Base-by-base conservation (phyloP, 176 grass and related monocot species). In the Neostapfia colusana region DNA sequence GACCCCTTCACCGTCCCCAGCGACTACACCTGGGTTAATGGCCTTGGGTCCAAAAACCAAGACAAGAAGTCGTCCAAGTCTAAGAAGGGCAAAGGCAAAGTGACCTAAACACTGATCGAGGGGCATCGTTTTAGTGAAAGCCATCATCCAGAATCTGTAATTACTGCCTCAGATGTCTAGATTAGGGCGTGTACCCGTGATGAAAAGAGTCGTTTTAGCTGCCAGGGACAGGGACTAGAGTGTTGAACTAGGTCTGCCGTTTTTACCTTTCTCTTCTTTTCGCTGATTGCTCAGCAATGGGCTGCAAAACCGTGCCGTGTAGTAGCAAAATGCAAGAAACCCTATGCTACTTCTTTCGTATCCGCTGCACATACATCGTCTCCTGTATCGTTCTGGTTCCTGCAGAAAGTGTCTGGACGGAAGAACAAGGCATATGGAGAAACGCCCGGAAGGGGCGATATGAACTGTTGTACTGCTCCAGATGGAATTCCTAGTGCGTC, bases 1-100 rank as follows among this genome's bases (percentile, higher is more conserved):
- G 89, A 99, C 27, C 91, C 95, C 10, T 99, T 99, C 79, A 83
- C 74, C 3, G 88, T 99, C 58, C 89, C 89, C 5, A 90, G 79
- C 17, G 84, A 92, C 80, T 99, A 92, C 74, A 90, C 85, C 80
- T 99, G 95, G 95, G 83, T 94, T 21, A 88, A 45, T 34, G 65
- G 31, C 74, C 73, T 82, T 15, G 86, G 88, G 61, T 86, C 89
- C 39, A 99, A 89, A 72, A 84, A 49, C 61, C 31, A 31, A 31
- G 85, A 86, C 63, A 86, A 81, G 76, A 98, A 85, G 44, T 80
- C 79, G 48, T 86, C 82, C 65, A 92, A 93, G 75, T 74, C 85
- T 59, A 95, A 81, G 56, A 92, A 86, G 75, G 87, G 89, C 54
- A 88, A 98, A 58, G 67, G 65, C 65, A 93, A 84, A 83, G 83